A percentile compares a stretch with the other conserved stretches of the same genome.
Evolutionary conservation across 345 rosid genomes (phyloP).

Genomic region (Gossypium anomalum): DNA sequence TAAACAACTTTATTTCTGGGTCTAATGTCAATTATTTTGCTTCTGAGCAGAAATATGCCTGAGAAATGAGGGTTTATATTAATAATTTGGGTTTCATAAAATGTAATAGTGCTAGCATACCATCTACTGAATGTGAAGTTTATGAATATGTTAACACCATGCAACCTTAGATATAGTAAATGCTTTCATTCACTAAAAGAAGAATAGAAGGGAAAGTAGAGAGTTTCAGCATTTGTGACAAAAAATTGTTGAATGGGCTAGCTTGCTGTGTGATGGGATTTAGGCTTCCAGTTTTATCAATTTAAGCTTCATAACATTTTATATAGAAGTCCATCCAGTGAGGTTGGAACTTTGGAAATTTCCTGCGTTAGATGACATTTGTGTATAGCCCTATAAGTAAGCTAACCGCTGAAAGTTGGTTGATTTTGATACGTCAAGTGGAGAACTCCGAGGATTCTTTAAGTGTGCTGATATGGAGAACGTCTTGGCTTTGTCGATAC

Average conservation of each 20-base stretch:
- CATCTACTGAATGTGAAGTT: not conserved
- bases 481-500: not conserved
- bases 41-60: not conserved
- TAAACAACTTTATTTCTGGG: slow-evolving; percentile 1
- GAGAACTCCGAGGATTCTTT: not conserved
- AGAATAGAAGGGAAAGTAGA: not conserved
- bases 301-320: not conserved
- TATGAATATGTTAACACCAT: not conserved
- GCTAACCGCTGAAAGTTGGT: not conserved
- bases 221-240: not conserved
- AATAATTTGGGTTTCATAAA: not conserved
- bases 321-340: not conserved
- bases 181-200: not conserved
- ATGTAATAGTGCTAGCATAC: not conserved
- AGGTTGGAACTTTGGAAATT: slow-evolving; percentile 1
- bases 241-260: not conserved
- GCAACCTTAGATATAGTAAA: not conserved
- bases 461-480: not conserved
- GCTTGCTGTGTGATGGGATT: not conserved
- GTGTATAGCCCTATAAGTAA: not conserved
- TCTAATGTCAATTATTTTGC: not conserved
- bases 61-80: not conserved
- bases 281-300: not conserved
- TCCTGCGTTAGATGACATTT: not conserved
- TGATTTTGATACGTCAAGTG: not conserved